A percentile compares a stretch with the other conserved stretches of the same genome.
Conservation (phyloP, 1,284 basidiomycete genomes). For the Ganoderma lucidum region DNA sequence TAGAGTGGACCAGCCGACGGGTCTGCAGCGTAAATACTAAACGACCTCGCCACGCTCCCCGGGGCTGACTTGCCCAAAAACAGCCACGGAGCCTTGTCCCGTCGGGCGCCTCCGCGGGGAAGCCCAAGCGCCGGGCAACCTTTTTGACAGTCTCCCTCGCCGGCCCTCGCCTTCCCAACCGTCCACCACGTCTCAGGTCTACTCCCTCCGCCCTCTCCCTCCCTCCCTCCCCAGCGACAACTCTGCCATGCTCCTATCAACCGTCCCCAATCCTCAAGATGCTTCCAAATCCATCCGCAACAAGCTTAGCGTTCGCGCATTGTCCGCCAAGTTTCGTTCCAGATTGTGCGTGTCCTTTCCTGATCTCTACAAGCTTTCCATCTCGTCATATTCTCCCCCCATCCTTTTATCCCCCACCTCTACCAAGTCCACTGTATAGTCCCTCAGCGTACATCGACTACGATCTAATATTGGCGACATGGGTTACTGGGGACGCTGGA, state of each 20-base stretch:
- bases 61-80: neutral
- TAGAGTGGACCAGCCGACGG: neutral
- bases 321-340: conserved; percentile 27
- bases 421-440: no score
- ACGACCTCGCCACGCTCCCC: neutral
- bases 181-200: conserved; percentile 9
- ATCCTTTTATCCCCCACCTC: neutral
- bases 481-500: neutral
- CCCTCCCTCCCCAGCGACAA: conserved; percentile 24
- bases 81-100: neutral
- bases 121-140: conserved; percentile 26
- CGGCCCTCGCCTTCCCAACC: conserved; percentile 18
- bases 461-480: neutral
- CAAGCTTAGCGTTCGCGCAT: conserved; percentile 20
- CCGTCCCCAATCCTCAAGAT: conserved; percentile 14
- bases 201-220: conserved; percentile 8
- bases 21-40: neutral
- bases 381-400: neutral
- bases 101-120: conserved; percentile 18
- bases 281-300: conserved; percentile 7
- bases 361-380: neutral
- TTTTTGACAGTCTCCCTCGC: conserved; percentile 29
- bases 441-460: no score
- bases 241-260: conserved; percentile 19
- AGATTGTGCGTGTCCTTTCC: conserved; percentile 26